These are phyloP conservation scores for Aspergillus quadricinctus DNA, from an alignment of 2,329 filamentous ascomycete genomes.

Conservation along the genomic window DNA sequence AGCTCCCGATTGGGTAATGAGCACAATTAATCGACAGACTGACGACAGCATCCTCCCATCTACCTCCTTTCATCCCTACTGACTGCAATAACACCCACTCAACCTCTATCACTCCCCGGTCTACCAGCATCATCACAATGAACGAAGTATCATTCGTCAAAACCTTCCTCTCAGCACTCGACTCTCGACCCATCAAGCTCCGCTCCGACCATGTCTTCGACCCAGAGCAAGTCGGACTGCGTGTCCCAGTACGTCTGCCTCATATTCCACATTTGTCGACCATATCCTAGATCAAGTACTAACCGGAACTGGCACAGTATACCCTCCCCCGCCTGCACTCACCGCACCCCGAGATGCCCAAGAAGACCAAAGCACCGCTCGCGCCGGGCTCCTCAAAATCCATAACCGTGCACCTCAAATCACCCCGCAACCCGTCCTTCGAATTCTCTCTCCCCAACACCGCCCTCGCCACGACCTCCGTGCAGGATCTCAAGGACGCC, in stretches of 20 bases:
- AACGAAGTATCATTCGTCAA: slow-evolving; percentile 82
- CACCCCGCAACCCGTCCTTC: slow-evolving; percentile 69
- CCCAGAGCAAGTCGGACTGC: slow-evolving; percentile 69
- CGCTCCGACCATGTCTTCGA: slow-evolving; percentile 89
- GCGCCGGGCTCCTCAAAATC: slow-evolving; percentile 40
- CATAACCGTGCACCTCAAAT: slow-evolving; percentile 31
- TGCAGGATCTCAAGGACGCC: slow-evolving; percentile 71
- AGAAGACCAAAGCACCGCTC: slow-evolving; percentile 30
- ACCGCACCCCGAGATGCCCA: slow-evolving; percentile 42
- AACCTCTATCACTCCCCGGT: background rate
- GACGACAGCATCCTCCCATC: background rate
- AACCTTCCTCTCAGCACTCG: slow-evolving; percentile 74
- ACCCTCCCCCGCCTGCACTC: slow-evolving; percentile 45
- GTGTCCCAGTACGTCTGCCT: slow-evolving; percentile 63
- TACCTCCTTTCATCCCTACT: background rate
- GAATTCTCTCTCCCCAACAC: slow-evolving; percentile 61
- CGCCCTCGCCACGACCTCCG: slow-evolving; percentile 63
- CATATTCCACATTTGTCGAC: background rate
- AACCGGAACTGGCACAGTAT: slow-evolving; percentile 31
- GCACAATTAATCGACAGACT: background rate
- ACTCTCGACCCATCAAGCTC: slow-evolving; percentile 74
- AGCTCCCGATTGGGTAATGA: slow-evolving; percentile 19
- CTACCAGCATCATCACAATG: slow-evolving; percentile 49
- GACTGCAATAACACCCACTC: background rate
- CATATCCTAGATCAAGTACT: background rate